Evolutionary conservation across 306 rosid species (phyloP).

Genomic region (Castanea sativa): DNA sequence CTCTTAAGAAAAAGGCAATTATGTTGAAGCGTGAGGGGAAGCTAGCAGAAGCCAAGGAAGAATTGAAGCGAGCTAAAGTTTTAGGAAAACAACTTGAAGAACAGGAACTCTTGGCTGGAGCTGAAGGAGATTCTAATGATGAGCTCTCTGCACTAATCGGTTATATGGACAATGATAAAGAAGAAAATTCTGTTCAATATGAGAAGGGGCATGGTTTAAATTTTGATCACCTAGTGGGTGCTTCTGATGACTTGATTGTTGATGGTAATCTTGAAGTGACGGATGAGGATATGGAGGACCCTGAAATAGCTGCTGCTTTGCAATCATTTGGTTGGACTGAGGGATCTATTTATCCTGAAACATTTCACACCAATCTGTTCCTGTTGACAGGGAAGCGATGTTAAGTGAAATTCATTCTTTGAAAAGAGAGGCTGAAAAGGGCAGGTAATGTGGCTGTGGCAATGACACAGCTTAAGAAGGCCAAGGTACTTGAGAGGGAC

Average conservation of each 20-base stretch:
- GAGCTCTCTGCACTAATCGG: constrained; percentile 77
- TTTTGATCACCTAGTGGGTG: constrained; percentile 49
- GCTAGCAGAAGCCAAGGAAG: constrained; percentile 93
- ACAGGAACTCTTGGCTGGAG: constrained; percentile 79
- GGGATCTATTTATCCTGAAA: constrained; percentile 32
- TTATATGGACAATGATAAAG: constrained; percentile 62
- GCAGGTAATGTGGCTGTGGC: constrained; percentile 81
- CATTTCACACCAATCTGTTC: constrained; percentile 28
- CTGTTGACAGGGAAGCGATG: constrained; percentile 58
- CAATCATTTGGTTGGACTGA: constrained; percentile 85
- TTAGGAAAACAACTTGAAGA: constrained; percentile 90
- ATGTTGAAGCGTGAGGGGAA: constrained; percentile 88
- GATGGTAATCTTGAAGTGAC: constrained; percentile 76
- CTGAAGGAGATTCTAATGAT: constrained; percentile 88
- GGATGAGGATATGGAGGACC: constrained; percentile 86
- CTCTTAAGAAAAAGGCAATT: constrained; percentile 77
- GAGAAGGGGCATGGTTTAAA: constrained; percentile 41
- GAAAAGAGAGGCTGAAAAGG: constrained; percentile 85
- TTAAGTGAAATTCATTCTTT: constrained; percentile 64
- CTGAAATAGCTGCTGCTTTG: constrained; percentile 69
- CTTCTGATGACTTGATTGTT: constrained; percentile 41
- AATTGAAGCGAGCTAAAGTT: constrained; percentile 78
- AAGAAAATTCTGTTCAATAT: constrained; percentile 36
- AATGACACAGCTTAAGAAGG: constrained; percentile 73
- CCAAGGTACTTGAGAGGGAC: constrained; percentile 69